phyloP scores from a whole-genome alignment of 495 filamentous ascomycete genomes.

The Cercophora scortea region DNA sequence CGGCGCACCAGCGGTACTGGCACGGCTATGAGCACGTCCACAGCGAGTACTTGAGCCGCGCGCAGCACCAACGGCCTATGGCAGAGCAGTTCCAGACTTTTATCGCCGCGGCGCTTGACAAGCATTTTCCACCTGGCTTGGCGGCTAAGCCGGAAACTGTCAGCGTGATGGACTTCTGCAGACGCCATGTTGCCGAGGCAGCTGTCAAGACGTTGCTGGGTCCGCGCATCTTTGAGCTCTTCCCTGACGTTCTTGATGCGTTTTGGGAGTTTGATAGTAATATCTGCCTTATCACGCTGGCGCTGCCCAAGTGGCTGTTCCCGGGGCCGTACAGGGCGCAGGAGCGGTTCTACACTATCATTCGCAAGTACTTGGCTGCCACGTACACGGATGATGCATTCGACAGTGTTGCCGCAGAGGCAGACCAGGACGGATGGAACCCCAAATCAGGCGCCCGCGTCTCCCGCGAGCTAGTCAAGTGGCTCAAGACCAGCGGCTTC shows the following conservation, averaged over 20 bases:
- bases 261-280: constrained; percentile 17
- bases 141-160: constrained; percentile 5
- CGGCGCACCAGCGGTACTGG: constrained; percentile 13
- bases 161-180: constrained; percentile 9
- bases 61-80: not conserved
- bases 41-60: constrained; percentile 2
- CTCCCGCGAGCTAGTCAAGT: constrained; percentile 11
- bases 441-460: constrained; percentile 16
- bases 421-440: constrained; percentile 16
- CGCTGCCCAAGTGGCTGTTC: constrained; percentile 47
- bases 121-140: not conserved
- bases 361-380: not conserved
- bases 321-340: constrained; percentile 35
- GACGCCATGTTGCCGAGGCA: constrained; percentile 8
- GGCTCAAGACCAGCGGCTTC: constrained; percentile 14
- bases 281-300: constrained; percentile 3
- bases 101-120: constrained; percentile 9
- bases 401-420: constrained; percentile 7
- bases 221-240: constrained; percentile 9
- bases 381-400: constrained; percentile 10
- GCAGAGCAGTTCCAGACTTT: constrained; percentile 6
- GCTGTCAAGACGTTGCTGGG: constrained; percentile 14
- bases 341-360: constrained; percentile 2
- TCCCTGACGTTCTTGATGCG: constrained; percentile 12
- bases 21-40: constrained; percentile 7